Percentiles rank a stretch among this genome's conserved stretches.
These are phyloP conservation scores for Aureobasidium sp. DNA, from an alignment of 2,329 filamentous ascomycete species.

Conservation along the genomic window DNA sequence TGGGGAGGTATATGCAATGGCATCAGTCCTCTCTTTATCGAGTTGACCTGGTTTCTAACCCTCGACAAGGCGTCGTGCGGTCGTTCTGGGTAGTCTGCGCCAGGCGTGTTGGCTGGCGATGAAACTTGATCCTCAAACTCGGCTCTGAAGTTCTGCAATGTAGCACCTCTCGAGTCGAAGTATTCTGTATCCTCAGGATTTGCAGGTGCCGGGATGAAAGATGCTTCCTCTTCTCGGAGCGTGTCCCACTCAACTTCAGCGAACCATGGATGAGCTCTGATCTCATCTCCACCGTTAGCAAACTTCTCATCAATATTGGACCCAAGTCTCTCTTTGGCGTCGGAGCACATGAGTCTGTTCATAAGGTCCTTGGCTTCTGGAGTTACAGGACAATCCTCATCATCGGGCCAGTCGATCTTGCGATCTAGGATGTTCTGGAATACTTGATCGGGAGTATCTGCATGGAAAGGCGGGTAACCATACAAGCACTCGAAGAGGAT, in stretches of 20 bases:
- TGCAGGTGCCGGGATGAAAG: slow-evolving; percentile 86
- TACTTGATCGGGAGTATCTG: slow-evolving; percentile 78
- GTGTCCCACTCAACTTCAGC: slow-evolving; percentile 79
- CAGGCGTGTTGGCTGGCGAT: slow-evolving; percentile 60
- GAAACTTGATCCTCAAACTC: slow-evolving; percentile 86
- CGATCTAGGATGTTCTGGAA: slow-evolving; percentile 93
- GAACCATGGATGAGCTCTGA: slow-evolving; percentile 86
- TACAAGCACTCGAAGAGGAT: slow-evolving; percentile 96
- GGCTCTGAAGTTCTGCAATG: slow-evolving; percentile 83
- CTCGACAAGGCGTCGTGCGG: slow-evolving; percentile 91
- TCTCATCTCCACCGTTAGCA: slow-evolving; percentile 78
- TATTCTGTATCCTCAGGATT: slow-evolving; percentile 98
- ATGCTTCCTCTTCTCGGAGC: slow-evolving; percentile 86
- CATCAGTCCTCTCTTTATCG: slow-evolving; percentile 85
- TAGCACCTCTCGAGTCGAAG: slow-evolving; percentile 86
- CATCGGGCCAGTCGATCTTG: slow-evolving; percentile 84
- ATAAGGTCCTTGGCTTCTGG: slow-evolving; percentile 89
- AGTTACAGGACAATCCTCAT: slow-evolving; percentile 65
- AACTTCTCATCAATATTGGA: slow-evolving; percentile 79
- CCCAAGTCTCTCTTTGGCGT: slow-evolving; percentile 74
- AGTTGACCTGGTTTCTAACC: slow-evolving; percentile 74
- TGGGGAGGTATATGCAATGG: slow-evolving; percentile 94
- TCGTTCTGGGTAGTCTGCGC: slow-evolving; percentile 73
- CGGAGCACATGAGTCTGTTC: slow-evolving; percentile 78
- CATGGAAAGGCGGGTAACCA: slow-evolving; percentile 90